Percentiles rank a stretch among this genome's conserved stretches.
Conservation (phyloP, 2,329 filamentous ascomycete species). For the Apiospora hydei region DNA sequence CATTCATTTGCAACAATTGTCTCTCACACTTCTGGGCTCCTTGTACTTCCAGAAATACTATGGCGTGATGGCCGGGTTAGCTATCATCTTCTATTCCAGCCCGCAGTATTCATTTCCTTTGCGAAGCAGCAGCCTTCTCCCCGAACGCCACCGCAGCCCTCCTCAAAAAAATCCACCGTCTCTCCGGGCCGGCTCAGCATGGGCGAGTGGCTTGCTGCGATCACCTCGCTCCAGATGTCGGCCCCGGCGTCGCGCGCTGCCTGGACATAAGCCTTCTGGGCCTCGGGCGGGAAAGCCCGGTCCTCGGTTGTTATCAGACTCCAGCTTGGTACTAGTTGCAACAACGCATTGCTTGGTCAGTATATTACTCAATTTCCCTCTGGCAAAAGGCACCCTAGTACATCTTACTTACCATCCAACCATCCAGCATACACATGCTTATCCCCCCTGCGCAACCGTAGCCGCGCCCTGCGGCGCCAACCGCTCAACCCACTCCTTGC, state of each 20-base stretch:
- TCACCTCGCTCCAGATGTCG: constrained; percentile 47
- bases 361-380: background rate
- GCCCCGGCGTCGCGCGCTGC: constrained; percentile 48
- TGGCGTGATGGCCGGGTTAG: background rate
- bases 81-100: background rate
- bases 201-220: constrained; percentile 55
- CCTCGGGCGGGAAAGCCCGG: constrained; percentile 46
- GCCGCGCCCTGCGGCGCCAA: constrained; percentile 51
- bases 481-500: constrained; percentile 48
- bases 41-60: too few species aligned
- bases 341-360: background rate
- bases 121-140: background rate
- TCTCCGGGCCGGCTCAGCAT: constrained; percentile 55
- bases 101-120: too few species aligned
- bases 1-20: too few species aligned
- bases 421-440: constrained; percentile 55
- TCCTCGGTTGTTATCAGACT: constrained; percentile 38
- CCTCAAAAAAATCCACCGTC: constrained; percentile 45
- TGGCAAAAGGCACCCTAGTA: too few species aligned
- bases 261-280: constrained; percentile 48
- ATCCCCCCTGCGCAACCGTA: constrained; percentile 50
- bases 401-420: constrained; percentile 41
- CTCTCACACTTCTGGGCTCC: too few species aligned
- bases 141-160: constrained; percentile 34
- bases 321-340: background rate